Percentiles rank a stretch among this genome's conserved stretches.
These are phyloP conservation scores for Leishmania tropica DNA, from an alignment of 208 protist species.

Conservation along the genomic window DNA sequence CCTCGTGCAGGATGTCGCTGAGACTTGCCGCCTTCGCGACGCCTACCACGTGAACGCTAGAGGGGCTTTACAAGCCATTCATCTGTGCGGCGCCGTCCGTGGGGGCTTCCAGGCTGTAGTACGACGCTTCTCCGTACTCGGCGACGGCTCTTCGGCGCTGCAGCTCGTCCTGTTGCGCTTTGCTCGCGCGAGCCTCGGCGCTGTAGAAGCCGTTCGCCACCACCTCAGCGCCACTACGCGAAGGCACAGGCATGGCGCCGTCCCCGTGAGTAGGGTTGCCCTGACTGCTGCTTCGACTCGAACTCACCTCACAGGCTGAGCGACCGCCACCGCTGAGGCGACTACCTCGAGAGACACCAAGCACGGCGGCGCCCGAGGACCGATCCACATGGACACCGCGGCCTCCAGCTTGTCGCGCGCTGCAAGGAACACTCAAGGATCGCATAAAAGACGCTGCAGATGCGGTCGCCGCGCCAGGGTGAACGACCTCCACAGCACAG, in stretches of 20 bases:
- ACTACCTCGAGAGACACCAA: background rate
- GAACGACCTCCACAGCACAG: slow-evolving; percentile 15
- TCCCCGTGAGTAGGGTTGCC: background rate
- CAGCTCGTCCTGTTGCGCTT: background rate
- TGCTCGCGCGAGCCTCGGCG: background rate
- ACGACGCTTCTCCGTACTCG: slow-evolving; percentile 17
- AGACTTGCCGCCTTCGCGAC: background rate
- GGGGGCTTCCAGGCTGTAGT: background rate
- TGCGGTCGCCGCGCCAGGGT: background rate
- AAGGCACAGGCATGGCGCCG: no score
- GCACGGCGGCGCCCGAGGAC: background rate
- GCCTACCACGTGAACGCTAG: background rate
- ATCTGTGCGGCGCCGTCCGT: background rate
- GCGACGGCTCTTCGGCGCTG: background rate
- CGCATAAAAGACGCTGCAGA: background rate
- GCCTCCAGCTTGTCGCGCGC: background rate
- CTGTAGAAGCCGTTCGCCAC: slow-evolving; percentile 28
- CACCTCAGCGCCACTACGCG: slow-evolving; percentile 1
- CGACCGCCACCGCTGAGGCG: background rate
- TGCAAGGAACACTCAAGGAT: background rate
- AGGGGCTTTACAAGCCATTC: background rate
- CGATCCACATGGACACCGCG: background rate
- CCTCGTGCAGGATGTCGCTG: background rate
- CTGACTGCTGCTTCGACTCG: background rate
- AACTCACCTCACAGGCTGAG: background rate